These are phyloP conservation scores for Cyclotella atomus DNA, from an alignment of 108 stramenopile species.

Conservation along the genomic window DNA sequence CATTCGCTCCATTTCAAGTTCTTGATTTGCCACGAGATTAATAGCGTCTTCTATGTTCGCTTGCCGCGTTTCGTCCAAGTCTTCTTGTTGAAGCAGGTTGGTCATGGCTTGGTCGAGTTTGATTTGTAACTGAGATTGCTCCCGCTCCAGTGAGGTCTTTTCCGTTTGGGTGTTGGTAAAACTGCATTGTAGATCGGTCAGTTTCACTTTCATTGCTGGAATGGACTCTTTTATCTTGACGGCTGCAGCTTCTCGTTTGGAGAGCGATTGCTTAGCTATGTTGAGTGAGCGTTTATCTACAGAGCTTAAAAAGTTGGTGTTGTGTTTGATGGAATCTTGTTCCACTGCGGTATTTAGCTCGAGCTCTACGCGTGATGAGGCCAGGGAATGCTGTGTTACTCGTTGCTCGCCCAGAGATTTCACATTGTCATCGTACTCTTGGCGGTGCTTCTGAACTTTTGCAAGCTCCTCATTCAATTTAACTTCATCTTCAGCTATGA, in stretches of 20 bases:
- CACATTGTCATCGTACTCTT: not conserved
- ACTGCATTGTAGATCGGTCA: not conserved
- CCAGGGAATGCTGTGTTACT: constrained; percentile 11
- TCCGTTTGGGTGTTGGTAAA: not conserved
- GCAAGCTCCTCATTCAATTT: not conserved
- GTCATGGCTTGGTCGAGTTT: not conserved
- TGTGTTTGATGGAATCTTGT: not conserved
- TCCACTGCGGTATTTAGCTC: not conserved
- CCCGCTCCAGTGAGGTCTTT: not conserved
- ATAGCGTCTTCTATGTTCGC: not conserved
- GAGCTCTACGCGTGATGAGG: constrained; percentile 3
- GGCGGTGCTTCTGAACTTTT: not conserved
- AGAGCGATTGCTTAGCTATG: not conserved
- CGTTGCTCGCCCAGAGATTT: not conserved
- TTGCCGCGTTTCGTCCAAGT: not conserved
- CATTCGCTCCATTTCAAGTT: constrained; percentile 1
- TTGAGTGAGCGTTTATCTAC: constrained; percentile 14
- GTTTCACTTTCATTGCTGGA: not conserved
- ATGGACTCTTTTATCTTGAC: constrained; percentile 1
- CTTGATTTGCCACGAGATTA: constrained; percentile 3
- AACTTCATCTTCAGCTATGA: not conserved
- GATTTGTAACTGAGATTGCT: not conserved
- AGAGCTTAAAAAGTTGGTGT: not conserved
- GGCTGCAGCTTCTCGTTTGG: constrained; percentile 2
- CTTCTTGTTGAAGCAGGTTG: not conserved